Conservation (phyloP, 306 rosid genomes). For the Vachellia collinsii region DNA sequence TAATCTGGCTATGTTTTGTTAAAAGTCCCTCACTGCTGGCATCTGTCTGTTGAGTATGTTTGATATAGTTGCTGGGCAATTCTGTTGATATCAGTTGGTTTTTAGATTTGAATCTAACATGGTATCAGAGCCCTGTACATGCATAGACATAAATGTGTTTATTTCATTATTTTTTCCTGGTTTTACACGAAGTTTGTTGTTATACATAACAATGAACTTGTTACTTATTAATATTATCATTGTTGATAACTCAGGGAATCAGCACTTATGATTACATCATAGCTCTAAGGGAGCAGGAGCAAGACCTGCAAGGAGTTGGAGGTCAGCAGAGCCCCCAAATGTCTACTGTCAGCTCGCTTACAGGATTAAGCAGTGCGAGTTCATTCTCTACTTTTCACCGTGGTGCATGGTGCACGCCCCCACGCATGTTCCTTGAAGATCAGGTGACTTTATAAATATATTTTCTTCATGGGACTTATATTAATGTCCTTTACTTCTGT, state of each 20-base stretch:
- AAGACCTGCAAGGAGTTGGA: slow-evolving; percentile 73
- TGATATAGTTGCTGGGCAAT: background rate
- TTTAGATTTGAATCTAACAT: background rate
- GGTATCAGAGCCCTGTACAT: background rate
- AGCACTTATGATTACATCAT: slow-evolving; percentile 89
- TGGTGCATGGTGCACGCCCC: slow-evolving; percentile 91
- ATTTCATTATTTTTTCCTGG: background rate
- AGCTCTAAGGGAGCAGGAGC: slow-evolving; percentile 89
- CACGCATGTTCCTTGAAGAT: slow-evolving; percentile 82
- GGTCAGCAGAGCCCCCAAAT: slow-evolving; percentile 91
- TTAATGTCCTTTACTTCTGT: background rate
- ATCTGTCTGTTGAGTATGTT: background rate
- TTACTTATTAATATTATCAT: slow-evolving; percentile 20
- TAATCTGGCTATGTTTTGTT: slow-evolving; percentile 5
- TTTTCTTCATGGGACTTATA: background rate
- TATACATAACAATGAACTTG: background rate
- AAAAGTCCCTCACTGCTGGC: background rate
- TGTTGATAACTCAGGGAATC: slow-evolving; percentile 60
- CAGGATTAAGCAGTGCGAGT: slow-evolving; percentile 90
- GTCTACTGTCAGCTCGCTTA: slow-evolving; percentile 88
- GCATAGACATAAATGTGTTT: background rate
- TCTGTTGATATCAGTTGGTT: background rate
- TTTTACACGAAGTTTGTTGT: background rate
- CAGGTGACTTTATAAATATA: slow-evolving; percentile 53
- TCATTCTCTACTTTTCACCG: slow-evolving; percentile 78